phyloP scores from a whole-genome alignment of 805 yeast species.

The Pichia occidentalis region DNA sequence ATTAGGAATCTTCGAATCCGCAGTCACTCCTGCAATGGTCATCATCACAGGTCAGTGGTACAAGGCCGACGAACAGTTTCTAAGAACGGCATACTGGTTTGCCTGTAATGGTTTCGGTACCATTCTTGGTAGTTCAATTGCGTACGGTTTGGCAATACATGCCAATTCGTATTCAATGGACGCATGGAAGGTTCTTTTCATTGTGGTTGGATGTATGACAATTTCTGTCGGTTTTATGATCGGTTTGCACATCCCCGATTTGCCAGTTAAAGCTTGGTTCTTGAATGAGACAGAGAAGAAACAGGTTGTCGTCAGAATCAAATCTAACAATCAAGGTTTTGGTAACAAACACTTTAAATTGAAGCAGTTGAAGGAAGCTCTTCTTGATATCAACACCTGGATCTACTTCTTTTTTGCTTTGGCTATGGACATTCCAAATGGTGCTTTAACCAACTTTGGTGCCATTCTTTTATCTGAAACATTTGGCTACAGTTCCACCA shows the following conservation, averaged over 20 bases:
- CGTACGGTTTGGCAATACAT: constrained; percentile 29
- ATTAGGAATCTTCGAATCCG: constrained; percentile 39
- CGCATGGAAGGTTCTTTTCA: constrained; percentile 30
- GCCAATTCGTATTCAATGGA: constrained; percentile 19
- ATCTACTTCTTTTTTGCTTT: constrained; percentile 30
- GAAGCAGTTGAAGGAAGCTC: constrained; percentile 25
- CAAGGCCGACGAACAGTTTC: constrained; percentile 28
- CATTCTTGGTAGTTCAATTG: constrained; percentile 28
- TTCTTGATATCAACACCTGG: constrained; percentile 34
- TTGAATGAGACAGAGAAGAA: constrained; percentile 33
- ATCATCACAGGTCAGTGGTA: constrained; percentile 30
- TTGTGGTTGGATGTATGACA: constrained; percentile 31
- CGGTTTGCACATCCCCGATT: constrained; percentile 28
- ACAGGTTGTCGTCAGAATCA: constrained; percentile 26
- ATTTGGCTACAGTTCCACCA: constrained; percentile 26
- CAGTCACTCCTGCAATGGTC: constrained; percentile 32
- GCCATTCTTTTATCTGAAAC: constrained; percentile 30
- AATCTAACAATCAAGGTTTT: constrained; percentile 33
- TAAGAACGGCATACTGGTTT: constrained; percentile 29
- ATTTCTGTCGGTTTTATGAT: constrained; percentile 29
- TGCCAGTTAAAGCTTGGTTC: constrained; percentile 31
- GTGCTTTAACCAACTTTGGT: constrained; percentile 42
- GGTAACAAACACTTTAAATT: constrained; percentile 25
- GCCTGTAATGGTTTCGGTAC: constrained; percentile 27
- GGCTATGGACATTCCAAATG: constrained; percentile 27